Base-by-base conservation (phyloP, 164 flowering plant species). In the Vitis cinerea region DNA sequence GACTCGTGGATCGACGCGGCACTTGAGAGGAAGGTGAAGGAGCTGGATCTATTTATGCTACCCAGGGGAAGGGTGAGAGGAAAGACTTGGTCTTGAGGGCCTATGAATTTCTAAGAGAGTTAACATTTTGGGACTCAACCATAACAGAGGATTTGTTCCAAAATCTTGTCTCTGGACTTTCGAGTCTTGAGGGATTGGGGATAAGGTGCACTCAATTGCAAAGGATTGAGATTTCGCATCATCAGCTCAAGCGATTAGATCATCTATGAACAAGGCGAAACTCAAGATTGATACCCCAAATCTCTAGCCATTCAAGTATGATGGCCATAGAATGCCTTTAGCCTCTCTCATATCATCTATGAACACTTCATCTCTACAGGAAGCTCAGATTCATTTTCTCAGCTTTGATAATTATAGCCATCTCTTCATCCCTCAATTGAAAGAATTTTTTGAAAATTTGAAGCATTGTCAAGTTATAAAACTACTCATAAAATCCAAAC, bases 181-280 rank as follows among this genome's bases (percentile, higher is more conserved):
- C 80, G 9, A 3, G 54, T n/a, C 80, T 77, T 49, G 83, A 80
- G 64, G 68, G 59, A 23, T 67, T 80, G 74, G 66, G 50, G 3
- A 70, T 80, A 5, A 59, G 60, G 50, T 77, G 80, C 61, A 66
- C 10, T 2, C 4, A 27, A 74, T 47, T 77, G 65, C 50, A 69
- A 54, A 66, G 23, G 11, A 59, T 80, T 11, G 69, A 50, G 30
- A 80, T 77, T 27, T 66, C 60, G 11, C 69, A 68, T 66, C 31
- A 23, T 3, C 50, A 13, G n/a, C 72, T 80, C 2, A 77, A 50
- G 76, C 61, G 60, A 29, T 64, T 80, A 48, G 44, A 67, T 23
- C 23, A n/a, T n/a, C n/a, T n/a, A n/a, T n/a, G n/a, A n/a, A n/a
- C 44, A 6, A 31, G 0, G 44, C 44, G 44, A 31, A 4, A 4